These are phyloP conservation scores for Xanthoconium separans DNA, from an alignment of 1,284 basidiomycete genomes.

Conservation along the genomic window DNA sequence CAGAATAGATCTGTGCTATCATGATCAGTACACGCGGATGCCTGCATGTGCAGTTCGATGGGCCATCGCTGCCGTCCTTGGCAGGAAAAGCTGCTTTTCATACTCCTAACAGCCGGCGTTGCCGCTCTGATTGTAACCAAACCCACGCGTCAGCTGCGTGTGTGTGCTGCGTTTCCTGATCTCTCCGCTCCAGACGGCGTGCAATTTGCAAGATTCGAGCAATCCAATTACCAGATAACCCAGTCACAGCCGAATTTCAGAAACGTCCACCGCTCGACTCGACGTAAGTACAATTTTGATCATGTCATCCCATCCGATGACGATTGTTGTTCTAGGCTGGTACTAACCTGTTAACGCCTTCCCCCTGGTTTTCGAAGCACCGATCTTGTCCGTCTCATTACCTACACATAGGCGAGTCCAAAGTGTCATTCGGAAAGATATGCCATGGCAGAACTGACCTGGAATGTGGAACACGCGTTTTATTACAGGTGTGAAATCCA, in stretches of 20 bases:
- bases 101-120: slow-evolving; percentile 21
- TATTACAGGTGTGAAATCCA: slow-evolving; percentile 21
- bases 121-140: slow-evolving; percentile 3
- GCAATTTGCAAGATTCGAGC: not conserved
- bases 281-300: slow-evolving; percentile 15
- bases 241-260: not conserved
- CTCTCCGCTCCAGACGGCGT: not conserved
- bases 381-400: not conserved
- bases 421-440: not conserved
- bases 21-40: slow-evolving; percentile 21
- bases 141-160: slow-evolving; percentile 11
- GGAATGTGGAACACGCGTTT: slow-evolving; percentile 9
- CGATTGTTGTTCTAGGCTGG: not conserved
- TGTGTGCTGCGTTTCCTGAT: slow-evolving; percentile 3
- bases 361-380: not conserved
- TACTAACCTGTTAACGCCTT: not conserved
- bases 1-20: slow-evolving; percentile 7
- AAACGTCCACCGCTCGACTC: not conserved
- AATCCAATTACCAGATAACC: slow-evolving; percentile 6
- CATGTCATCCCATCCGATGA: not conserved
- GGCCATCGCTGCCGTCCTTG: not conserved
- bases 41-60: slow-evolving; percentile 15
- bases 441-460: slow-evolving; percentile 2
- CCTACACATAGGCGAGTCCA: not conserved
- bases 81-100: not conserved